These are phyloP conservation scores for Colletotrichum simmondsii DNA, from an alignment of 2,329 filamentous ascomycete genomes.

Conservation along the genomic window DNA sequence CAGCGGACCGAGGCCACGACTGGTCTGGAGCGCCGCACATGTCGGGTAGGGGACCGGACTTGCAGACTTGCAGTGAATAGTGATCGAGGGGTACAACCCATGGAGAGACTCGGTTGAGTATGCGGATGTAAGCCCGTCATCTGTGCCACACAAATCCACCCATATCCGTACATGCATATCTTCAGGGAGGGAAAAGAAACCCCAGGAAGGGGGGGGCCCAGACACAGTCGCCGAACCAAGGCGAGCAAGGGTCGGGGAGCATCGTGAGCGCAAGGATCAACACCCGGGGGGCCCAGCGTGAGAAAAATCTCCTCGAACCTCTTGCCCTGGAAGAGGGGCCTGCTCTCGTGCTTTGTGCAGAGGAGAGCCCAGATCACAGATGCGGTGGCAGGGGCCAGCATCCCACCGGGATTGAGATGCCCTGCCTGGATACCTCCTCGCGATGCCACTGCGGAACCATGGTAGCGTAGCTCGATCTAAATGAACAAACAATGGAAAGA, in stretches of 20 bases:
- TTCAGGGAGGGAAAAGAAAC: conserved; percentile 12
- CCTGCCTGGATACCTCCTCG: neutral
- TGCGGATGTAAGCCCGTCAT: conserved; percentile 4
- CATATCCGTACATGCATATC: neutral
- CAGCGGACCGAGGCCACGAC: conserved; percentile 18
- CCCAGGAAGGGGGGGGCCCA: neutral
- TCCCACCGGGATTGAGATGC: conserved; percentile 10
- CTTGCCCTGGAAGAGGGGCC: neutral
- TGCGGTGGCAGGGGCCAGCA: conserved; percentile 6
- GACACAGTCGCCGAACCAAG: conserved; percentile 9
- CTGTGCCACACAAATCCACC: conserved; percentile 8
- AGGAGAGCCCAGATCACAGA: neutral
- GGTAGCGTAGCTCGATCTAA: neutral
- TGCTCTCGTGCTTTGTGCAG: conserved; percentile 2
- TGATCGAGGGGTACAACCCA: neutral
- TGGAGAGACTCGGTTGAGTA: neutral
- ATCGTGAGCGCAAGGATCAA: conserved; percentile 24
- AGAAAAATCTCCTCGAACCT: conserved; percentile 13
- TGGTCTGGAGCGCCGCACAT: conserved; percentile 10
- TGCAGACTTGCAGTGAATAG: neutral
- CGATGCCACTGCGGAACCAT: neutral
- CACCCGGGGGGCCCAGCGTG: neutral
- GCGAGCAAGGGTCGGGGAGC: conserved; percentile 5
- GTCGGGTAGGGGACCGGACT: conserved; percentile 15
- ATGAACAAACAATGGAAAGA: neutral